Conservation (phyloP, 2,329 filamentous ascomycete species). For the Neophaeococcomyces mojaviensis region DNA sequence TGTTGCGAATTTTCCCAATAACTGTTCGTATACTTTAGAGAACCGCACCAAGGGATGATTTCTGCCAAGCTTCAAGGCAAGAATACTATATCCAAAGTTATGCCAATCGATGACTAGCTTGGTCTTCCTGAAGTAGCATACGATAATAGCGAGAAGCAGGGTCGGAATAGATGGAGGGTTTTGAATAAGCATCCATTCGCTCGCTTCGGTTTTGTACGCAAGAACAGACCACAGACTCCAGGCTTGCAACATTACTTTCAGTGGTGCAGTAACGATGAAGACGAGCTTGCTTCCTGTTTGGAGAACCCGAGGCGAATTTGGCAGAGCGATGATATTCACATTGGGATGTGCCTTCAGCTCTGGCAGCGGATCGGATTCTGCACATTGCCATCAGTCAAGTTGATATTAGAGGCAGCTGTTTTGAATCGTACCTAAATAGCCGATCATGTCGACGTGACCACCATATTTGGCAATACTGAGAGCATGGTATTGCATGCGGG, state of each 20-base stretch:
- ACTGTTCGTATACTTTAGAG: conserved; percentile 69
- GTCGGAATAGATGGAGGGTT: conserved; percentile 95
- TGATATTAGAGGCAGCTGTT: not conserved
- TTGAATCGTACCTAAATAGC: conserved; percentile 65
- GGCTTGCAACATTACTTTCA: conserved; percentile 81
- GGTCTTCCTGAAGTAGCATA: conserved; percentile 70
- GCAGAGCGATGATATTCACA: conserved; percentile 65
- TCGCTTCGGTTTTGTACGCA: conserved; percentile 64
- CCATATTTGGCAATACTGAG: conserved; percentile 81
- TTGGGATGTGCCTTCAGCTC: conserved; percentile 61
- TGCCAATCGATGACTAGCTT: conserved; percentile 93
- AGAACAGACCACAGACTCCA: conserved; percentile 63
- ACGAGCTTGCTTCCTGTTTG: conserved; percentile 61
- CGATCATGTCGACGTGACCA: conserved; percentile 73
- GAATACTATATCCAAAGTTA: conserved; percentile 94
- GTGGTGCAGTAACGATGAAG: conserved; percentile 69
- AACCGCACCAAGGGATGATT: conserved; percentile 68
- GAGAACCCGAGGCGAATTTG: conserved; percentile 58
- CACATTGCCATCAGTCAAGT: conserved; percentile 5
- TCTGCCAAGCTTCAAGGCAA: conserved; percentile 58
- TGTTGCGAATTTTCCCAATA: conserved; percentile 60
- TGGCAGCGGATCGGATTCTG: conserved; percentile 74
- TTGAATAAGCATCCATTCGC: conserved; percentile 80
- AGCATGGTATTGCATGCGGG: conserved; percentile 97
- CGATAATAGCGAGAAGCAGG: conserved; percentile 63